Conservation (phyloP, 2,329 filamentous ascomycete genomes). For the Fusarium staphyleae region DNA sequence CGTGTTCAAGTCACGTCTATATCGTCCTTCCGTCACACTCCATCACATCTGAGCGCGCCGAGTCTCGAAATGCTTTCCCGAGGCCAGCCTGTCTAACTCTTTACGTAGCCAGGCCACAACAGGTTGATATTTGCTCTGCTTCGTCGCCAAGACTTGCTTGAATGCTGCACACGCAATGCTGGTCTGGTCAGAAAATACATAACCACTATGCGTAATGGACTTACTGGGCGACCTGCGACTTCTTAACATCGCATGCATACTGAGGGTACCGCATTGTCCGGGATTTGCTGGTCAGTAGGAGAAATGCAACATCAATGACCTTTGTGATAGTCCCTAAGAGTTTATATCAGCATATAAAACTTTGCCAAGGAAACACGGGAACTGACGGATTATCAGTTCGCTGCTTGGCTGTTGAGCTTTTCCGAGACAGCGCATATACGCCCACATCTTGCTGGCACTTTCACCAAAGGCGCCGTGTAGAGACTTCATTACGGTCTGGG, state of each 20-base stretch:
- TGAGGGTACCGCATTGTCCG: constrained; percentile 54
- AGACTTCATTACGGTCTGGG: constrained; percentile 73
- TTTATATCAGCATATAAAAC: neutral
- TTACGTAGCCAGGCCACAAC: constrained; percentile 73
- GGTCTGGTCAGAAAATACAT: constrained; percentile 6
- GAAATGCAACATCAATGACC: constrained; percentile 68
- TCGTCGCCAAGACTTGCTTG: constrained; percentile 67
- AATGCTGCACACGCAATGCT: constrained; percentile 78
- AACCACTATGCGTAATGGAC: constrained; percentile 40
- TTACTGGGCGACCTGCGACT: constrained; percentile 67
- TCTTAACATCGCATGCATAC: constrained; percentile 67
- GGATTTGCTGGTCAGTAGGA: constrained; percentile 66
- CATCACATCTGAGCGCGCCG: neutral
- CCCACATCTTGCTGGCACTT: constrained; percentile 77
- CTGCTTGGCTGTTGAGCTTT: constrained; percentile 61
- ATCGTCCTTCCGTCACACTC: neutral
- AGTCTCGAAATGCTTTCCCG: constrained; percentile 6
- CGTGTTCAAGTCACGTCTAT: neutral
- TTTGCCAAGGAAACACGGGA: too few species aligned
- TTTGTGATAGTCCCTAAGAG: constrained; percentile 67
- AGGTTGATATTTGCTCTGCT: constrained; percentile 72
- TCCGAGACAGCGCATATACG: constrained; percentile 66
- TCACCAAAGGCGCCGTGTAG: constrained; percentile 78
- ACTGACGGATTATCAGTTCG: constrained; percentile 69
- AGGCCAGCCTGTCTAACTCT: constrained; percentile 51